phyloP scores from a whole-genome alignment of 2,329 filamentous ascomycete genomes.

The Xylaria polymorpha region DNA sequence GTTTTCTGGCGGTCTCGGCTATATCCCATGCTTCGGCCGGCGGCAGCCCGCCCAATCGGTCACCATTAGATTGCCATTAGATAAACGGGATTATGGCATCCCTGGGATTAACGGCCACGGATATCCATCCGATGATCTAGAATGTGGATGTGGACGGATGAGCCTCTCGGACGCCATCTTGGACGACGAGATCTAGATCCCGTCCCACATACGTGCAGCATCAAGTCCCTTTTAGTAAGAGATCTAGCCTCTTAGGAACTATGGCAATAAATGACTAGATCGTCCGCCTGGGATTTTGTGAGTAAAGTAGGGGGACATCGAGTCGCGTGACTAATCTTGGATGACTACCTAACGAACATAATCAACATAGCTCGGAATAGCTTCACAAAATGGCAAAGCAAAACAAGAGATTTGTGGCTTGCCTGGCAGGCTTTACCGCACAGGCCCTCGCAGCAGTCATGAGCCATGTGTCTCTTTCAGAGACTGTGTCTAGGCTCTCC shows the following conservation, averaged over 20 bases:
- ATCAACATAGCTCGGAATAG: not conserved
- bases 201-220: constrained; percentile 7
- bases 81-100: constrained; percentile 27
- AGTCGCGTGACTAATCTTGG: not conserved
- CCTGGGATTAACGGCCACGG: constrained; percentile 7
- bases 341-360: not conserved
- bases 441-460: constrained; percentile 31
- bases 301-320: constrained; percentile 5
- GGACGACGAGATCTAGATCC: constrained; percentile 14
- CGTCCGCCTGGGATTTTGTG: not conserved
- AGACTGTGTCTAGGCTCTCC: constrained; percentile 21
- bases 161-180: constrained; percentile 13
- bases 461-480: constrained; percentile 29
- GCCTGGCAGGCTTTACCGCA: constrained; percentile 19
- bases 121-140: constrained; percentile 19
- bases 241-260: not conserved
- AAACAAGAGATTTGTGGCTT: constrained; percentile 3
- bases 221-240: not conserved
- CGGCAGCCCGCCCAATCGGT: constrained; percentile 27
- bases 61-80: constrained; percentile 25
- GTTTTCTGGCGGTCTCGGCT: constrained; percentile 25
- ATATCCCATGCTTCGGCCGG: constrained; percentile 27
- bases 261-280: constrained; percentile 1
- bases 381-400: constrained; percentile 22
- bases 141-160: constrained; percentile 4